Percentiles rank a stretch among this genome's conserved stretches.
Conservation (phyloP, 75 land plant genomes). For the Selaginella tamariscina region DNA sequence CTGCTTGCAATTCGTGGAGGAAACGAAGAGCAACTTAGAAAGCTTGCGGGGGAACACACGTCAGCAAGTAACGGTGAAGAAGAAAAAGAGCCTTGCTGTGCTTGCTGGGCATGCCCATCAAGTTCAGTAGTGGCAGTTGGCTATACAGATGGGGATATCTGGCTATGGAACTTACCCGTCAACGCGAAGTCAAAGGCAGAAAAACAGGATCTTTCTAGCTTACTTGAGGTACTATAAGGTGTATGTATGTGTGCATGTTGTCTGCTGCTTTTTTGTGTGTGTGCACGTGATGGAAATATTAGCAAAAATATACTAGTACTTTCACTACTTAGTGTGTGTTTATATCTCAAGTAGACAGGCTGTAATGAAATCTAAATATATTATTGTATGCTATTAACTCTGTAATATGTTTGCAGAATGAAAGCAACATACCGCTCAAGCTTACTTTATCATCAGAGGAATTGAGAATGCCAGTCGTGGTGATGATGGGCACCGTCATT, state of each 20-base stretch:
- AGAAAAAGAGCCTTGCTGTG: conserved; percentile 61
- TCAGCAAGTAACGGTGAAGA: conserved; percentile 24
- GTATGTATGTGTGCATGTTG: no score
- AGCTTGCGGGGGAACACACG: not conserved
- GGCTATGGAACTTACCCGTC: conserved; percentile 45
- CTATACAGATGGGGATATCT: conserved; percentile 67
- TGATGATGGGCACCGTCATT: conserved; percentile 68
- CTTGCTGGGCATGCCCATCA: conserved; percentile 53
- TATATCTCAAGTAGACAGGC: no score
- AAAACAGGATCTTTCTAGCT: not conserved
- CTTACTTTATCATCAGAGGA: conserved; percentile 44
- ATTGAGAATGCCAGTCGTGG: conserved; percentile 66
- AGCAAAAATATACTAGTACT: conserved; percentile 7
- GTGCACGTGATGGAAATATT: conserved; percentile 22
- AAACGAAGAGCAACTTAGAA: conserved; percentile 35
- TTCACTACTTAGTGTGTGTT: conserved; percentile 21
- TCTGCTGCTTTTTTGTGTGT: no score
- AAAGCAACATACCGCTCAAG: conserved; percentile 27
- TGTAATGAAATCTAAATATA: no score
- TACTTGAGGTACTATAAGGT: no score
- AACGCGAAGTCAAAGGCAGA: conserved; percentile 5
- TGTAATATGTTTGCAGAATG: conserved; percentile 22
- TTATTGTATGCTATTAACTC: no score
- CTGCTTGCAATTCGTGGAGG: conserved; percentile 44
- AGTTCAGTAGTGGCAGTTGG: conserved; percentile 58